phyloP scores from a whole-genome alignment of 2,329 filamentous ascomycete species.

The Talaromyces sp. region DNA sequence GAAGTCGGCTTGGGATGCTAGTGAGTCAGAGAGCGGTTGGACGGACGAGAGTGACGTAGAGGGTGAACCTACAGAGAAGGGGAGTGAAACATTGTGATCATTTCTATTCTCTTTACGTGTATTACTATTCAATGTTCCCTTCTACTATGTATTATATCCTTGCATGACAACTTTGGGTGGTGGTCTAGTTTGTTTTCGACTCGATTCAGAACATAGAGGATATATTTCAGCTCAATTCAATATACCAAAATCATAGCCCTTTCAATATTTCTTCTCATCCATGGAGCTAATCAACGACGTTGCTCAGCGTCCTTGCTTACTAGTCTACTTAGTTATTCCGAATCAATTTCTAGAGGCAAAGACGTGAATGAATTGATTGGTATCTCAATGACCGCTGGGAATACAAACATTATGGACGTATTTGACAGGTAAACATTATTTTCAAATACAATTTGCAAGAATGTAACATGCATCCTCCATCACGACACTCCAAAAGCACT shows the following conservation, averaged over 20 bases:
- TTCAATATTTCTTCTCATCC: too few species aligned
- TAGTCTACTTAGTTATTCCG: background rate
- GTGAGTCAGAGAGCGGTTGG: constrained; percentile 38
- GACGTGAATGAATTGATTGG: background rate
- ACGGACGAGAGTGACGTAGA: constrained; percentile 19
- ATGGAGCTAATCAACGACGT: background rate
- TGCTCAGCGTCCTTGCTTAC: background rate
- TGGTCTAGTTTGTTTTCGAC: background rate
- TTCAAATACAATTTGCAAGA: constrained; percentile 12
- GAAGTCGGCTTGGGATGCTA: constrained; percentile 33
- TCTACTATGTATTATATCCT: background rate
- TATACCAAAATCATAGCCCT: background rate
- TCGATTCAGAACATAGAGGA: background rate
- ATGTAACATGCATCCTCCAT: background rate
- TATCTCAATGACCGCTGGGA: constrained; percentile 11
- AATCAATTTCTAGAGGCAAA: background rate
- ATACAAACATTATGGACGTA: constrained; percentile 3
- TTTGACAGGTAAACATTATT: constrained; percentile 5
- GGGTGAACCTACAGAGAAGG: background rate
- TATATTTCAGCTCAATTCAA: background rate
- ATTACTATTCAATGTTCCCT: constrained; percentile 1
- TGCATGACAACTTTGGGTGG: background rate
- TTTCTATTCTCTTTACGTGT: constrained; percentile 1
- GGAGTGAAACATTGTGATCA: background rate
- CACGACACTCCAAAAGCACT: background rate